Evolutionary conservation across 208 protist species (phyloP).

Genomic region (Leishmania lainsoni): DNA sequence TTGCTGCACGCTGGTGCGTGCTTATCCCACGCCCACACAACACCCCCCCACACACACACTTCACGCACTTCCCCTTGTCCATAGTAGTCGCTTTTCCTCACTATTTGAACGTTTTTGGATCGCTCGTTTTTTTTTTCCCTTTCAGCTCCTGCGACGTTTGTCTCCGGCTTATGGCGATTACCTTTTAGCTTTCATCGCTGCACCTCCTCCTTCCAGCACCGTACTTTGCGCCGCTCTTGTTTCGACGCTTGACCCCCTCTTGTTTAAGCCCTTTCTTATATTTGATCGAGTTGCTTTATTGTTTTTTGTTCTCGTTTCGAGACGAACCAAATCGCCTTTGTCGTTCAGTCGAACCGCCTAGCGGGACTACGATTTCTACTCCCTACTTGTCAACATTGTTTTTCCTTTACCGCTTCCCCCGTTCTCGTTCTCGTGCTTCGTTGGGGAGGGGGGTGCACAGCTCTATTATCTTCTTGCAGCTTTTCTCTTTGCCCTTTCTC

Average conservation of each 20-base stretch:
- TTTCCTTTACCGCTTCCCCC: neutral
- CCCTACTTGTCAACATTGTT: too few species aligned
- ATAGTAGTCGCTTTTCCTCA: neutral
- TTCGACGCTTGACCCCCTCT: neutral
- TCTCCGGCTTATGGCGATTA: neutral
- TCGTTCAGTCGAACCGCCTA: too few species aligned
- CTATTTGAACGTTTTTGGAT: neutral
- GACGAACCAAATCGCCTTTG: constrained; percentile 1
- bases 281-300: too few species aligned
- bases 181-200: neutral
- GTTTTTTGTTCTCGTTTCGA: constrained; percentile 18
- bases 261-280: neutral
- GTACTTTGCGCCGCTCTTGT: neutral
- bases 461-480: neutral
- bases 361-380: too few species aligned
- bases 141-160: neutral
- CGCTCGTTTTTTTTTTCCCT: neutral
- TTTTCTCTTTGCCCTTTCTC: neutral
- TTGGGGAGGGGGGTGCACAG: neutral
- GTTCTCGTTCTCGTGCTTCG: neutral
- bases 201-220: neutral
- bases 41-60: neutral
- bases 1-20: neutral
- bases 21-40: neutral
- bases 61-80: neutral